Evolutionary conservation across 768 basidiomycete genomes (phyloP).

Genomic region (Sporobolomyces phaffii): DNA sequence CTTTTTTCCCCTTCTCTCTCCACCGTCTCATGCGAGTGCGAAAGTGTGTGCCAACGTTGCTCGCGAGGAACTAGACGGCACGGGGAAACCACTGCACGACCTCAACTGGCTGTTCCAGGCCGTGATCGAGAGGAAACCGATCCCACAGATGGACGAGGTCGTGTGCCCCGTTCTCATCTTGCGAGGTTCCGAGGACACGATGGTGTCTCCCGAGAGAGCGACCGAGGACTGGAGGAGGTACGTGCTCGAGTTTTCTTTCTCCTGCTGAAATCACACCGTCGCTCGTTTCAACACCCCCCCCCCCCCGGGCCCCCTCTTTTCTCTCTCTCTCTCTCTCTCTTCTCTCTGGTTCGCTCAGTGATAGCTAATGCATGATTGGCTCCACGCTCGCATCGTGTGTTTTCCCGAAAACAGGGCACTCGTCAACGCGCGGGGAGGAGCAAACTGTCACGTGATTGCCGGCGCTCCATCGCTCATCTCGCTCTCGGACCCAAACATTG

Average conservation of each 20-base stretch:
- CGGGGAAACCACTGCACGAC: background rate
- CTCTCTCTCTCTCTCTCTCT: background rate
- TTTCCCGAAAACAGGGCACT: background rate
- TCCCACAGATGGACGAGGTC: conserved; percentile 10
- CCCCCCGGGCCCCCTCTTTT: too few relatives aligned
- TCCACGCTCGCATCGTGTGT: too few relatives aligned
- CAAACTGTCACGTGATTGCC: background rate
- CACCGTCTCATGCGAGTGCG: too few relatives aligned
- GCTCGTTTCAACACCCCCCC: too few relatives aligned
- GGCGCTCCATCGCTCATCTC: conserved; percentile 19
- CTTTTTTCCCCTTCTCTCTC: background rate
- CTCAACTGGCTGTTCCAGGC: conserved; percentile 5
- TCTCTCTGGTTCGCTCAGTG: too few relatives aligned
- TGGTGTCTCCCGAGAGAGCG: conserved; percentile 17
- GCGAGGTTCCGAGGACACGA: conserved; percentile 23
- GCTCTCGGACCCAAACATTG: conserved; percentile 24
- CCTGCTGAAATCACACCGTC: too few relatives aligned
- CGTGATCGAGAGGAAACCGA: conserved; percentile 14
- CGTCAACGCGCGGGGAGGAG: conserved; percentile 2
- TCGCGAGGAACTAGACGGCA: conserved; percentile 18
- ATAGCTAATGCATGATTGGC: too few relatives aligned
- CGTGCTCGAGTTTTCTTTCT: background rate
- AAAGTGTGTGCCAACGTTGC: too few relatives aligned
- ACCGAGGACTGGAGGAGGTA: conserved; percentile 19
- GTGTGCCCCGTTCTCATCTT: conserved; percentile 18